These are phyloP conservation scores for Ramaria sp. DNA, from an alignment of 768 basidiomycete species.

Conservation along the genomic window DNA sequence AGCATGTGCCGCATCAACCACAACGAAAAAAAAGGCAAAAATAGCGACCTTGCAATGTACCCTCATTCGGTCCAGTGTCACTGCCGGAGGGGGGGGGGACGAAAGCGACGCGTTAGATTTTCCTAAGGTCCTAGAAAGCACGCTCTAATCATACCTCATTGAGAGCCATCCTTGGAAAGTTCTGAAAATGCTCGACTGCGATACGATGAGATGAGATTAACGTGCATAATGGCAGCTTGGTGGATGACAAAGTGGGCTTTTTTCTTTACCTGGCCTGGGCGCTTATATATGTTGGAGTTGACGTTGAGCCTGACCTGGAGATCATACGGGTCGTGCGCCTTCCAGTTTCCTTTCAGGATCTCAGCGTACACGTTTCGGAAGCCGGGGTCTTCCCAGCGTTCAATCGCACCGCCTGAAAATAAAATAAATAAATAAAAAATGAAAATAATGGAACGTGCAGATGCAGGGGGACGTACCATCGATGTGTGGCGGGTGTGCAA, in stretches of 20 bases:
- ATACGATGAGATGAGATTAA: neutral
- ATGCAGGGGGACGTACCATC: constrained; percentile 25
- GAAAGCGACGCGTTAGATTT: neutral
- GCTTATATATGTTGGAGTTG: constrained; percentile 50
- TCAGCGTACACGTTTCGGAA: constrained; percentile 51
- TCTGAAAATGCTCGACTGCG: constrained; percentile 25
- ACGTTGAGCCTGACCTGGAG: constrained; percentile 49
- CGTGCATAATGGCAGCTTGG: no score
- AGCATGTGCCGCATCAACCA: no score
- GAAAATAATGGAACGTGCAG: constrained; percentile 21
- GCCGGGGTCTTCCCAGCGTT: constrained; percentile 58
- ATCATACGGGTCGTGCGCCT: constrained; percentile 55
- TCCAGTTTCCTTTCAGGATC: constrained; percentile 54
- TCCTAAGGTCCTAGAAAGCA: no score
- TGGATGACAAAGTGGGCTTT: no score
- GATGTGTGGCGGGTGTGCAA: constrained; percentile 40
- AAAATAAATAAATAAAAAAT: no score
- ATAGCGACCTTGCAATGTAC: constrained; percentile 39
- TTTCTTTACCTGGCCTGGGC: constrained; percentile 36
- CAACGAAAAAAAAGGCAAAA: no score
- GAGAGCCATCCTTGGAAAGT: constrained; percentile 71
- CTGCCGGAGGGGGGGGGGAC: no score
- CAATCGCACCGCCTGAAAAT: constrained; percentile 63
- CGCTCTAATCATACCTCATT: constrained; percentile 40
- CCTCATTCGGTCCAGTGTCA: constrained; percentile 57